Percentiles rank a stretch among this genome's conserved stretches.
These are phyloP conservation scores for Phytophthora boehmeriae DNA, from an alignment of 352 stramenopile species.

Conservation along the genomic window DNA sequence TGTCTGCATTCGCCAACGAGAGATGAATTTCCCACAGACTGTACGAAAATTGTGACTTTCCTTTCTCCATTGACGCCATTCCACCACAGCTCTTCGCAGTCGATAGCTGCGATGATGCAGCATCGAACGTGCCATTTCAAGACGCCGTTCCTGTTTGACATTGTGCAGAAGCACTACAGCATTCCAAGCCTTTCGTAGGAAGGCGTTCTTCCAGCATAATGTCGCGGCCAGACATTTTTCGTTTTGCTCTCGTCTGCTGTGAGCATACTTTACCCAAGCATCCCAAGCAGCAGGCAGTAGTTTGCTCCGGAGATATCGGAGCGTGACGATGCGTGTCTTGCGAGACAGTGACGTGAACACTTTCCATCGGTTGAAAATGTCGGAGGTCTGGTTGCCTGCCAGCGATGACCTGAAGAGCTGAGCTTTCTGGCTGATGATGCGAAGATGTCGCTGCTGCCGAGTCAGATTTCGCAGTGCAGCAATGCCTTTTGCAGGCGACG, in stretches of 20 bases:
- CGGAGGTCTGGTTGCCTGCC: slow-evolving; percentile 11
- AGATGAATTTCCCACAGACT: slow-evolving; percentile 30
- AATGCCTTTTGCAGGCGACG: slow-evolving; percentile 28
- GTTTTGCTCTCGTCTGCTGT: not conserved
- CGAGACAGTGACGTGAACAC: slow-evolving; percentile 13
- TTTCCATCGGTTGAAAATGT: slow-evolving; percentile 36
- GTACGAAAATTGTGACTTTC: slow-evolving; percentile 20
- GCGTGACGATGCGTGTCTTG: slow-evolving; percentile 27
- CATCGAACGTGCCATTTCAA: slow-evolving; percentile 12
- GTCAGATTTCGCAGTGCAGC: slow-evolving; percentile 16
- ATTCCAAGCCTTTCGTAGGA: slow-evolving; percentile 35
- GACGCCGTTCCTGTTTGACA: not conserved
- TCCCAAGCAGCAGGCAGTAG: slow-evolving; percentile 37
- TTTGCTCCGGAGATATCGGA: slow-evolving; percentile 30
- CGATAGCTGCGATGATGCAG: slow-evolving; percentile 6
- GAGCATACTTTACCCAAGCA: slow-evolving; percentile 25
- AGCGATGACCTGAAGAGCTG: slow-evolving; percentile 29
- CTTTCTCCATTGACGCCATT: slow-evolving; percentile 22
- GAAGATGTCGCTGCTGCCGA: slow-evolving; percentile 5
- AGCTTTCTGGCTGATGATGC: slow-evolving; percentile 14
- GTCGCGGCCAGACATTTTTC: slow-evolving; percentile 4
- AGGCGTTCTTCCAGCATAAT: slow-evolving; percentile 27
- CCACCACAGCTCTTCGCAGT: slow-evolving; percentile 9
- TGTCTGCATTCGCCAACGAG: slow-evolving; percentile 46
- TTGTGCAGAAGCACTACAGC: slow-evolving; percentile 18